Evolutionary conservation across 2,329 filamentous ascomycete genomes (phyloP).

Genomic region (Neoscytalidium dimidiatum): DNA sequence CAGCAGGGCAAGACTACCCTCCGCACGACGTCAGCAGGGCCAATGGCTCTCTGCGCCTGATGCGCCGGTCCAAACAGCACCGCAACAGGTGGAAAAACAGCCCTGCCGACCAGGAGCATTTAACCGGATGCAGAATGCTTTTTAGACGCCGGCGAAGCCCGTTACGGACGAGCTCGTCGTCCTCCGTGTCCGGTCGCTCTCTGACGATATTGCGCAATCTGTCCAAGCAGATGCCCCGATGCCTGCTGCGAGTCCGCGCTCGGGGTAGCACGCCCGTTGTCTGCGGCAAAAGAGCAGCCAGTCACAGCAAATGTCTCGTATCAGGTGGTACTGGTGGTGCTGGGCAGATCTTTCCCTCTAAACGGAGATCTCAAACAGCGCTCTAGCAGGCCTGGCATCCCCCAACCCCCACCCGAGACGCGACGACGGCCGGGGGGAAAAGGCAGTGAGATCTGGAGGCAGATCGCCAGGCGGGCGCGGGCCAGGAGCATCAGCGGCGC

Average conservation of each 20-base stretch:
- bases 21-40: neutral
- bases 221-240: neutral
- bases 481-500: neutral
- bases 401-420: neutral
- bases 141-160: neutral
- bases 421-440: neutral
- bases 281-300: neutral
- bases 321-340: neutral
- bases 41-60: neutral
- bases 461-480: neutral
- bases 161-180: neutral
- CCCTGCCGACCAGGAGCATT: neutral
- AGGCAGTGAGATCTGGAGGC: neutral
- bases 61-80: neutral
- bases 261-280: neutral
- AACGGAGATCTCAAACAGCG: conserved; percentile 3
- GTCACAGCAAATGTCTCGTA: neutral
- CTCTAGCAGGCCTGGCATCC: neutral
- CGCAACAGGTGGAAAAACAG: neutral
- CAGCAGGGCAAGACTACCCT: conserved; percentile 7
- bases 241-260: neutral
- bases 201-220: neutral
- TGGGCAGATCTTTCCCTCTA: neutral
- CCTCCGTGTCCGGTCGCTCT: neutral
- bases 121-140: neutral